Conservation (phyloP, 1,284 basidiomycete species). For the Leccinum huronense region DNA sequence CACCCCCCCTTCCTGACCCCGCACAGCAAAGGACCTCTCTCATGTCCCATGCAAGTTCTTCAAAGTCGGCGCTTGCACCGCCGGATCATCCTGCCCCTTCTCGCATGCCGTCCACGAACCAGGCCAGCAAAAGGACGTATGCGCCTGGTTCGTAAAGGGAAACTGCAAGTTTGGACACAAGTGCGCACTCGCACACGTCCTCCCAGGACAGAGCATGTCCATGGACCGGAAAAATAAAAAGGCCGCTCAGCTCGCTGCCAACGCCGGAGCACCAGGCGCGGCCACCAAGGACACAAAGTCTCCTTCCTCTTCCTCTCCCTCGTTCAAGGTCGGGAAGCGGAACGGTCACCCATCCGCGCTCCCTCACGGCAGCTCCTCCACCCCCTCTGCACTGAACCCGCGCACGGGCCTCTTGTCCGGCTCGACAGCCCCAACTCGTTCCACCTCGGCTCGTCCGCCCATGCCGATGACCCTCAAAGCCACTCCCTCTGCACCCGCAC, state of each 20-base stretch:
- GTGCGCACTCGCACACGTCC: constrained; percentile 90
- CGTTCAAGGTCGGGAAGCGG: constrained; percentile 39
- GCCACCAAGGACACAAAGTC: constrained; percentile 39
- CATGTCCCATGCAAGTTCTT: constrained; percentile 99
- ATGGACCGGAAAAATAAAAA: constrained; percentile 99
- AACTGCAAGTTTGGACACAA: constrained; percentile 99
- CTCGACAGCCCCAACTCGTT: constrained; percentile 51
- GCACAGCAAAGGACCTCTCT: constrained; percentile 79
- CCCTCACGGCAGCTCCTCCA: constrained; percentile 16
- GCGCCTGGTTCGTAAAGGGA: constrained; percentile 93
- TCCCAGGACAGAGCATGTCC: constrained; percentile 90
- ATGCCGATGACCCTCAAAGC: constrained; percentile 69
- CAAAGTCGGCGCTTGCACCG: constrained; percentile 90
- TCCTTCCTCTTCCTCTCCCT: constrained; percentile 19
- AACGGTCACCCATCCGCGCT: constrained; percentile 25
- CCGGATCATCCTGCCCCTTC: constrained; percentile 94
- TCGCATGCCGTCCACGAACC: constrained; percentile 72
- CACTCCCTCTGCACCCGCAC: constrained; percentile 74
- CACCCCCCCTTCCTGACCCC: neutral
- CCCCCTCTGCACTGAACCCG: constrained; percentile 17
- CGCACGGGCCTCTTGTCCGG: constrained; percentile 53
- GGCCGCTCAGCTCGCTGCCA: constrained; percentile 76
- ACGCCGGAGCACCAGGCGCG: constrained; percentile 39
- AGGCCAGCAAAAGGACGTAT: constrained; percentile 86
- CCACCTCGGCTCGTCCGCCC: constrained; percentile 51